Evolutionary conservation across 2,329 filamentous ascomycete species (phyloP).

Genomic region (Dactylellina drechsleri): DNA sequence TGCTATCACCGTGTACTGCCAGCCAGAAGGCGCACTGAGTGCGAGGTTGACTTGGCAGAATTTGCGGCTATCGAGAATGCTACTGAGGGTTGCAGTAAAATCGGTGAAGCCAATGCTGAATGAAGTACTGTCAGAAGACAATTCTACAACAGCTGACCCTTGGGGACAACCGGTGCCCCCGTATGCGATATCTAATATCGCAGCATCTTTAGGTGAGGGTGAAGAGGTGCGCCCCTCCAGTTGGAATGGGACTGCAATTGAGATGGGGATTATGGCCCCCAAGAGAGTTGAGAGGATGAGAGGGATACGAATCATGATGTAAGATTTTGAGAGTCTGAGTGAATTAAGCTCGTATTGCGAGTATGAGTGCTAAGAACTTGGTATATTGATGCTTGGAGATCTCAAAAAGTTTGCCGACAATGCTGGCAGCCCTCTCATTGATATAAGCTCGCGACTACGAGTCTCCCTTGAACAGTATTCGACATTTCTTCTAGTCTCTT

Average conservation of each 20-base stretch:
- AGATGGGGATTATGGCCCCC: not conserved
- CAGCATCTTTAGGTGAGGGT: slow-evolving; percentile 17
- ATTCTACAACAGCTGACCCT: slow-evolving; percentile 23
- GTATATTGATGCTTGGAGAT: too few relatives aligned
- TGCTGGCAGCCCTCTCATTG: too few relatives aligned
- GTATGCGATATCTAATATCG: slow-evolving; percentile 32
- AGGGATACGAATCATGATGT: too few relatives aligned
- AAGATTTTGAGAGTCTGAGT: too few relatives aligned
- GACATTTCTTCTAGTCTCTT: too few relatives aligned
- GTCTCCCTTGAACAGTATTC: too few relatives aligned
- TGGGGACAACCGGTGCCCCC: slow-evolving; percentile 39
- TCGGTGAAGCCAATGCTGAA: slow-evolving; percentile 23
- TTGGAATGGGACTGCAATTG: not conserved
- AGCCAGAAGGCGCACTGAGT: slow-evolving; percentile 18
- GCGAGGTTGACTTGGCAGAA: slow-evolving; percentile 36
- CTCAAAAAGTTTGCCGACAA: too few relatives aligned
- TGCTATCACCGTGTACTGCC: slow-evolving; percentile 35
- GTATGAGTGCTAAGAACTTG: too few relatives aligned
- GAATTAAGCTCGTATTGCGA: too few relatives aligned
- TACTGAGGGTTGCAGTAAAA: slow-evolving; percentile 21
- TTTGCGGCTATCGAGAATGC: slow-evolving; percentile 20
- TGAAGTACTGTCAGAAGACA: slow-evolving; percentile 12
- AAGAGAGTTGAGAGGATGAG: too few relatives aligned
- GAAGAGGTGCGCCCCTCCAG: not conserved
- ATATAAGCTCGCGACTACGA: too few relatives aligned